Conservation (phyloP, 371 early-diverging fungal species). For the Actinomortierella ambigua region DNA sequence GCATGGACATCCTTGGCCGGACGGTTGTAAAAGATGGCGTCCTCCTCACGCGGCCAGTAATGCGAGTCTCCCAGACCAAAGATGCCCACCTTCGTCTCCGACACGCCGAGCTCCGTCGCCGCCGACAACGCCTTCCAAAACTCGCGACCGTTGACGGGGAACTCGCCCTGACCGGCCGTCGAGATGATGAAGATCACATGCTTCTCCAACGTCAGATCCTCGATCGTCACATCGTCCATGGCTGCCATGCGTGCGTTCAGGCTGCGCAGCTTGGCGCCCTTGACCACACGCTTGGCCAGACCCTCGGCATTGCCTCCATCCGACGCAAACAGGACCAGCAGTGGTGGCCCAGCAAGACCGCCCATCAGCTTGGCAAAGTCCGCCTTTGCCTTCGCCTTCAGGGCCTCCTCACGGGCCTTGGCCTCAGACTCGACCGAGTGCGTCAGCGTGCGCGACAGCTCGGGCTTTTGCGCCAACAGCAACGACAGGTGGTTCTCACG, state of each 20-base stretch:
- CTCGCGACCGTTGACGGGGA: slow-evolving; percentile 88
- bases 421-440: slow-evolving; percentile 50
- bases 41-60: slow-evolving; percentile 94
- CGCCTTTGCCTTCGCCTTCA: slow-evolving; percentile 61
- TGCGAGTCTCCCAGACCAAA: slow-evolving; percentile 93
- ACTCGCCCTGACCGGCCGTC: slow-evolving; percentile 96
- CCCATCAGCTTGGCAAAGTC: slow-evolving; percentile 73
- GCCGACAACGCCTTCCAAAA: slow-evolving; percentile 79
- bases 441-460: slow-evolving; percentile 56
- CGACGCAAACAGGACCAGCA: slow-evolving; percentile 88
- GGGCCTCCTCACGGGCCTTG: slow-evolving; percentile 56
- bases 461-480: slow-evolving; percentile 67
- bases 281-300: slow-evolving; percentile 81
- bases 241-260: slow-evolving; percentile 75
- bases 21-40: slow-evolving; percentile 89
- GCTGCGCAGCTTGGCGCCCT: slow-evolving; percentile 80
- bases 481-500: slow-evolving; percentile 84
- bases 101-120: slow-evolving; percentile 67
- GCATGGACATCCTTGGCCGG: slow-evolving; percentile 86
- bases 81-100: slow-evolving; percentile 74
- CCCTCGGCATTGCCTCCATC: slow-evolving; percentile 90
- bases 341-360: slow-evolving; percentile 74
- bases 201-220: slow-evolving; percentile 77
- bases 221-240: slow-evolving; percentile 83
- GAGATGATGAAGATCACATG: slow-evolving; percentile 78